Percentiles rank a stretch among this genome's conserved stretches.
Conservation (phyloP, 2,329 filamentous ascomycete species). For the Trichoderma gracile region DNA sequence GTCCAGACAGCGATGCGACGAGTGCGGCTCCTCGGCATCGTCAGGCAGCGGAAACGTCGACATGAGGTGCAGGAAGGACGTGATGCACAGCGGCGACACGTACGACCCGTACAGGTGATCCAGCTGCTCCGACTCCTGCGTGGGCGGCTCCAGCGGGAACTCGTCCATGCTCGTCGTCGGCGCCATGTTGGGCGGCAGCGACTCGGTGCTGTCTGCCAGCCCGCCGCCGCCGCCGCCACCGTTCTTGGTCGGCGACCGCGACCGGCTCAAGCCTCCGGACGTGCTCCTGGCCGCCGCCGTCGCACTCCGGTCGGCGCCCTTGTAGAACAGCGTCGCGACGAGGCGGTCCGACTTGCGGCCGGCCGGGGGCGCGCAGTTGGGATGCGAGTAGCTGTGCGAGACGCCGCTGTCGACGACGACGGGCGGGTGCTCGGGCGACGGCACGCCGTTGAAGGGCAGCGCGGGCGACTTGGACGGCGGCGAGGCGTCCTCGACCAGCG, state of each 20-base stretch:
- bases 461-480: conserved; percentile 42
- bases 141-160: conserved; percentile 61
- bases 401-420: conserved; percentile 63
- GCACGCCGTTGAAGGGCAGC: conserved; percentile 60
- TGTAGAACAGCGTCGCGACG: conserved; percentile 66
- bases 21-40: conserved; percentile 55
- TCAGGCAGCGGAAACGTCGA: conserved; percentile 59
- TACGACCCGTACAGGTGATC: conserved; percentile 67
- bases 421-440: conserved; percentile 59
- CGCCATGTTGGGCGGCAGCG: conserved; percentile 55
- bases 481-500: conserved; percentile 58
- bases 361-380: conserved; percentile 58
- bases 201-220: conserved; percentile 39
- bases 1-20: conserved; percentile 66
- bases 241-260: conserved; percentile 36
- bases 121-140: conserved; percentile 56
- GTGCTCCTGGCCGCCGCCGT: conserved; percentile 37
- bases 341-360: conserved; percentile 54
- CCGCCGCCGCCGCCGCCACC: conserved; percentile 9
- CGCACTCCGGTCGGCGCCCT: conserved; percentile 43
- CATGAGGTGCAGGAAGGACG: conserved; percentile 67
- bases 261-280: conserved; percentile 14
- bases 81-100: conserved; percentile 64
- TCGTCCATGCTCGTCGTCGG: conserved; percentile 59
- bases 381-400: conserved; percentile 62